phyloP scores from a whole-genome alignment of 306 rosid species.

The Begonia loranthoides region DNA sequence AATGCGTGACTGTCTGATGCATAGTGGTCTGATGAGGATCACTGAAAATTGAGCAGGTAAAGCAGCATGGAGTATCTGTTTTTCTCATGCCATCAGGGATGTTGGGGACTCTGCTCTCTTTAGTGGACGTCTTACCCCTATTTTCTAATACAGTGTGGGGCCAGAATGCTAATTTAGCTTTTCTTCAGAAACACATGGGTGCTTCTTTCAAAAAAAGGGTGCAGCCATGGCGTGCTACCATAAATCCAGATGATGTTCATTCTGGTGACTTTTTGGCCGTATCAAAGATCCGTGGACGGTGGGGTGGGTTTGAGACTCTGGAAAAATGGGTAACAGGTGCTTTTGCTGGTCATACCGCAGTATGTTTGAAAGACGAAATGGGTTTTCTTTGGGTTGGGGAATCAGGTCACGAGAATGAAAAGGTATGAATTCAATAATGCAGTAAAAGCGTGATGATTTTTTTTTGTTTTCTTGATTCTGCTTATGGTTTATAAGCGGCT shows the following conservation, averaged over 20 bases:
- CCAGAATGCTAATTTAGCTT: constrained; percentile 65
- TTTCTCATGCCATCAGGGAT: constrained; percentile 99
- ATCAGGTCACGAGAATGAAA: constrained; percentile 96
- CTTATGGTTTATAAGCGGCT: neutral
- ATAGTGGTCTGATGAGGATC: constrained; percentile 13
- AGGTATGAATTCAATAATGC: constrained; percentile 48
- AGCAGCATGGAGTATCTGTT: constrained; percentile 89
- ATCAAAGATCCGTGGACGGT: constrained; percentile 93
- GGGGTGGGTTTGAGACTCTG: constrained; percentile 98
- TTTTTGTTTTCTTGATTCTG: constrained; percentile 1
- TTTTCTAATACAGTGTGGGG: constrained; percentile 91
- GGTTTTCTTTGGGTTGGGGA: constrained; percentile 99
- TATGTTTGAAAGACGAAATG: constrained; percentile 88
- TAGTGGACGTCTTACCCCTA: constrained; percentile 77
- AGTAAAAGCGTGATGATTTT: too few species aligned
- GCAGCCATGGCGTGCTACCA: constrained; percentile 55
- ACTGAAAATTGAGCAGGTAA: constrained; percentile 48
- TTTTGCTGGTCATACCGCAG: constrained; percentile 98
- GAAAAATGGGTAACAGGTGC: constrained; percentile 99
- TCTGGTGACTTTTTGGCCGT: constrained; percentile 91
- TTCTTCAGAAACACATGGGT: constrained; percentile 84
- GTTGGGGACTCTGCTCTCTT: constrained; percentile 81
- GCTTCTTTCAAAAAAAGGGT: constrained; percentile 70
- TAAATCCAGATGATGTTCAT: constrained; percentile 79
- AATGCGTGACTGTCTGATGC: neutral